A percentile compares a stretch with the other conserved stretches of the same genome.
These are phyloP conservation scores for Oryza brachyantha DNA, from an alignment of 176 grass and related monocot species.

Conservation along the genomic window DNA sequence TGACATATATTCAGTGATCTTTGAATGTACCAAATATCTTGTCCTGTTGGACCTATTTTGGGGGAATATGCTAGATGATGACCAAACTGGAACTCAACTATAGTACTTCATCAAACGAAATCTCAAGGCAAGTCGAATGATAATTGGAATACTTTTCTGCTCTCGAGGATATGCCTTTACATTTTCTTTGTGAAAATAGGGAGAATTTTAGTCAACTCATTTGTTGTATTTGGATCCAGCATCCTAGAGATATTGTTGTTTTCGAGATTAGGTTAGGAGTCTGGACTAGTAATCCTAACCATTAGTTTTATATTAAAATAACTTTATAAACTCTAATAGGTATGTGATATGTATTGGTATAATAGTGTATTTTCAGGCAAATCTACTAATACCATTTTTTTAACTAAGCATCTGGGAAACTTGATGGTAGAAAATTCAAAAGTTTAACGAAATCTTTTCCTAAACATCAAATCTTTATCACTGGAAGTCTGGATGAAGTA, in stretches of 20 bases:
- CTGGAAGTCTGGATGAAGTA: too few relatives aligned
- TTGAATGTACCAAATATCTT: neutral
- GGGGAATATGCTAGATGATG: neutral
- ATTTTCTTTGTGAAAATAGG: neutral
- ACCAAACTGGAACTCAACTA: neutral
- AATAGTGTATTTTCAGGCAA: too few relatives aligned
- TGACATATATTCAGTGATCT: neutral
- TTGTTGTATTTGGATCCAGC: slow-evolving; percentile 9
- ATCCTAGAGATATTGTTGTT: slow-evolving; percentile 40
- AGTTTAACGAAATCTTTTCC: too few relatives aligned
- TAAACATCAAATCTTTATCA: too few relatives aligned
- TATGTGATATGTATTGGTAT: too few relatives aligned
- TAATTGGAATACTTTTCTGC: slow-evolving; percentile 3
- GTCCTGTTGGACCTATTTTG: neutral
- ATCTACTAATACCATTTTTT: too few relatives aligned
- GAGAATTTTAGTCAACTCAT: slow-evolving; percentile 12
- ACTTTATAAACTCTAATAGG: too few relatives aligned
- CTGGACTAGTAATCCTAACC: too few relatives aligned
- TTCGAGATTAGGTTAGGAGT: slow-evolving; percentile 30
- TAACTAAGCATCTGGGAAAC: too few relatives aligned
- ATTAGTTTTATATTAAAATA: too few relatives aligned
- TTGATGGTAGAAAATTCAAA: too few relatives aligned
- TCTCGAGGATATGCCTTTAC: slow-evolving; percentile 11
- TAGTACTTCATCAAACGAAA: neutral
- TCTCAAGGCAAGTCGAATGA: neutral